These are phyloP conservation scores for Knoxdaviesia proteae DNA, from an alignment of 2,329 filamentous ascomycete genomes.

Conservation along the genomic window DNA sequence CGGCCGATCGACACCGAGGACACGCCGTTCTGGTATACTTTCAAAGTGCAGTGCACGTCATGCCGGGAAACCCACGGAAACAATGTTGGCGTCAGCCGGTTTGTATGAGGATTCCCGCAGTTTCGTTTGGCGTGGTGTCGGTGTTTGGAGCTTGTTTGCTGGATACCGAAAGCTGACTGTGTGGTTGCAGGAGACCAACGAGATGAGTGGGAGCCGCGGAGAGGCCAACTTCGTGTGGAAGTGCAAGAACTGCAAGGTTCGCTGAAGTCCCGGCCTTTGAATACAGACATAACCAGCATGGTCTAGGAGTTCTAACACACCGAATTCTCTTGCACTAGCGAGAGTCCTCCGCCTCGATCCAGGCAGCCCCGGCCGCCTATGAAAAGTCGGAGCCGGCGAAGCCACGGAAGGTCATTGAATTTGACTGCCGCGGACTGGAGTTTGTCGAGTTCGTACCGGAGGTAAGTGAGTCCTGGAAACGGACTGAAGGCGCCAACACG, in stretches of 20 bases:
- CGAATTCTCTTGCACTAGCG: conserved; percentile 24
- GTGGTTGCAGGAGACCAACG: conserved; percentile 54
- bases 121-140: not conserved
- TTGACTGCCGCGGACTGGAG: conserved; percentile 87
- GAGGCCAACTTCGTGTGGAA: conserved; percentile 99
- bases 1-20: conserved; percentile 65
- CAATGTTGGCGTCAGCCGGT: conserved; percentile 66
- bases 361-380: conserved; percentile 51
- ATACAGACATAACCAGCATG: too few relatives aligned
- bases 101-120: conserved; percentile 29
- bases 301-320: too few relatives aligned
- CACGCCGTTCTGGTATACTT: conserved; percentile 85
- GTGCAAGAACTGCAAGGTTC: conserved; percentile 92
- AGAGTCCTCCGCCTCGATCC: conserved; percentile 73
- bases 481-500: too few relatives aligned
- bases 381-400: conserved; percentile 51
- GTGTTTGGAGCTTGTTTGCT: not conserved
- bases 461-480: conserved; percentile 22
- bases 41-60: conserved; percentile 96
- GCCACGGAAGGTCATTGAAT: conserved; percentile 59
- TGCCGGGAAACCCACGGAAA: conserved; percentile 84
- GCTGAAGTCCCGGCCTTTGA: conserved; percentile 3
- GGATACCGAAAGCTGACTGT: not conserved
- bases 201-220: conserved; percentile 79
- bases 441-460: conserved; percentile 83